These are phyloP conservation scores for Trypanosoma rangeli DNA, from an alignment of 208 protist species.

Conservation along the genomic window DNA sequence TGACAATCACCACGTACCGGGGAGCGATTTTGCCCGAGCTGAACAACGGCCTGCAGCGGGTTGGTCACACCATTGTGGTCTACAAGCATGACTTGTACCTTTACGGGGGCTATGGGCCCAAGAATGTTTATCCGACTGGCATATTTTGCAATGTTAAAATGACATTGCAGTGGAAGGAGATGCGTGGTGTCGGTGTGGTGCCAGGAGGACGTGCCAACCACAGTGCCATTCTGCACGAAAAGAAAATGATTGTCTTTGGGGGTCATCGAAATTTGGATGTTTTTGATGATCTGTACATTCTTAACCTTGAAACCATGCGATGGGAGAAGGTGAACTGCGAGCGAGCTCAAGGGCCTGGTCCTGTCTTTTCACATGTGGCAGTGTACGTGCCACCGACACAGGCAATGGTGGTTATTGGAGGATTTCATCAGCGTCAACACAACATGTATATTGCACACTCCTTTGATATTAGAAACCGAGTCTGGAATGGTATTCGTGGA, in stretches of 20 bases:
- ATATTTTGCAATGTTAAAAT: constrained; percentile 77
- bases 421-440: constrained; percentile 82
- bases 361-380: constrained; percentile 79
- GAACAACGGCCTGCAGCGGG: constrained; percentile 64
- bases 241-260: constrained; percentile 82
- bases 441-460: constrained; percentile 81
- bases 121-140: constrained; percentile 60
- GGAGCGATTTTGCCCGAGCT: constrained; percentile 68
- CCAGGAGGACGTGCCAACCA: constrained; percentile 80
- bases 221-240: constrained; percentile 55
- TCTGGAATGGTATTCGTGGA: constrained; percentile 80
- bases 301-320: constrained; percentile 50
- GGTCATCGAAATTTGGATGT: constrained; percentile 75
- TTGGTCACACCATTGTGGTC: constrained; percentile 75
- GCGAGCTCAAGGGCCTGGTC: constrained; percentile 59
- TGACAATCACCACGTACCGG: constrained; percentile 33
- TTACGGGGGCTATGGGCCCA: constrained; percentile 74
- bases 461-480: constrained; percentile 76
- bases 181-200: constrained; percentile 69
- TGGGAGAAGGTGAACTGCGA: constrained; percentile 85
- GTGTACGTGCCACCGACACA: constrained; percentile 60
- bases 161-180: constrained; percentile 80
- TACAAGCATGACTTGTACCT: constrained; percentile 76
- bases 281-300: constrained; percentile 79
- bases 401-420: constrained; percentile 79